These are phyloP conservation scores for Primulina eburnea DNA, from an alignment of 257 asterid species.

Conservation along the genomic window DNA sequence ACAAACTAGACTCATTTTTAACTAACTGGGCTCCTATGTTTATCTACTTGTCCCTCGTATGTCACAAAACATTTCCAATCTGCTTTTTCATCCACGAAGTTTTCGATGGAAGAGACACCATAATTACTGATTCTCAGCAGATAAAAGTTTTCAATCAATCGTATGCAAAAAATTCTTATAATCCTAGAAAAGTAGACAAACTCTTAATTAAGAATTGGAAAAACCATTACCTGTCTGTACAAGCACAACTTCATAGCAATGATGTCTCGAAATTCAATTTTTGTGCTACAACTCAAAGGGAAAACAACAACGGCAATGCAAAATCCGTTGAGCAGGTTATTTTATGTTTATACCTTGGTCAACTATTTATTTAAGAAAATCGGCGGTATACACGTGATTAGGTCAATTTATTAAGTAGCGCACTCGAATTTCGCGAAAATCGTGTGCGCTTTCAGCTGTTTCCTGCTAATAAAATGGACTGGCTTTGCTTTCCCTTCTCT, in stretches of 20 bases:
- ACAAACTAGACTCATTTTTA: conserved; percentile 36
- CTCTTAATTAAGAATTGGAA: conserved; percentile 23
- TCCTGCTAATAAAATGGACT: too few species aligned
- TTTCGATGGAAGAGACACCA: conserved; percentile 45
- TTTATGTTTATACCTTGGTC: too few species aligned
- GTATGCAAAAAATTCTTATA: conserved; percentile 1
- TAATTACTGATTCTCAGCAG: conserved; percentile 20
- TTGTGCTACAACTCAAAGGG: not conserved
- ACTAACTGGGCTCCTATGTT: conserved; percentile 31
- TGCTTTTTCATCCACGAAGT: conserved; percentile 56
- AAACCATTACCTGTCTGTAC: conserved; percentile 10
- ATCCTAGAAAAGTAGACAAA: conserved; percentile 1
- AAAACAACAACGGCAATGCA: not conserved
- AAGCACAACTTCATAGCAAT: not conserved
- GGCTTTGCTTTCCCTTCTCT: too few species aligned
- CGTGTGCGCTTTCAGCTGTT: not conserved
- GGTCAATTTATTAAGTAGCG: not conserved
- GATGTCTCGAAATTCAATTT: conserved; percentile 18
- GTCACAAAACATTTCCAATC: conserved; percentile 67
- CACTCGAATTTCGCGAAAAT: not conserved
- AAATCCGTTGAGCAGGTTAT: not conserved
- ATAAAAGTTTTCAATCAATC: conserved; percentile 8
- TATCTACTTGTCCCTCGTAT: conserved; percentile 42
- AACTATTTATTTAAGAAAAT: too few species aligned
- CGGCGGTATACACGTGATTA: too few species aligned